Percentiles rank a stretch among this genome's conserved stretches.
Evolutionary conservation across 2,329 filamentous ascomycete species (phyloP).

Genomic region (Cladophialophora exuberans): DNA sequence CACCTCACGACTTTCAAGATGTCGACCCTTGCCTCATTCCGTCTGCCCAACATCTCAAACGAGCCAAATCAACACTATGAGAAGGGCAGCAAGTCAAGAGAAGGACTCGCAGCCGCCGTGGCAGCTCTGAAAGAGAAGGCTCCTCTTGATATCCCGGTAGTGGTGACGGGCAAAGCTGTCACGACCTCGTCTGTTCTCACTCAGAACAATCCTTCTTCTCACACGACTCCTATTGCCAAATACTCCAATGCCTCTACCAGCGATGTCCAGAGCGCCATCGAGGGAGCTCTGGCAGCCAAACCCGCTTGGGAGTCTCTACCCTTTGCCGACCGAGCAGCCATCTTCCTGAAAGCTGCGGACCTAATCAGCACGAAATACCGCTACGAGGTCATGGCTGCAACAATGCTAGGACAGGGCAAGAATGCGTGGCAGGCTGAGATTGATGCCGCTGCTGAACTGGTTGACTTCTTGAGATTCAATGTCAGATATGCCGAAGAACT

Average conservation of each 20-base stretch:
- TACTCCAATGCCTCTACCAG: conserved; percentile 80
- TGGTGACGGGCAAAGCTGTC: conserved; percentile 80
- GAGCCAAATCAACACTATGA: conserved; percentile 96
- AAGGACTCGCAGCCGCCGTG: conserved; percentile 74
- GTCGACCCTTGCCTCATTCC: conserved; percentile 78
- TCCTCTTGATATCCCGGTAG: conserved; percentile 77
- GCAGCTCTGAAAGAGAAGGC: conserved; percentile 68
- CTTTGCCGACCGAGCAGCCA: conserved; percentile 85
- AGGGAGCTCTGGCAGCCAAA: conserved; percentile 83
- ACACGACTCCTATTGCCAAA: conserved; percentile 74
- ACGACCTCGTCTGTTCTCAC: conserved; percentile 66
- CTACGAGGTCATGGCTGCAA: conserved; percentile 94
- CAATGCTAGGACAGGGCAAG: conserved; percentile 96
- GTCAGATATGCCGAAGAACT: conserved; percentile 92
- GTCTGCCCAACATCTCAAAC: conserved; percentile 82
- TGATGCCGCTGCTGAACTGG: conserved; percentile 87
- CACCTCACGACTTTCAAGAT: conserved; percentile 30
- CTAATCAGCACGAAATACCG: conserved; percentile 89
- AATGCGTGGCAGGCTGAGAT: conserved; percentile 99
- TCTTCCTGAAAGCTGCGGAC: conserved; percentile 96
- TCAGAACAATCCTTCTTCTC: conserved; percentile 83
- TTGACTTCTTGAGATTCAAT: conserved; percentile 92
- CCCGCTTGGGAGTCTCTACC: conserved; percentile 81
- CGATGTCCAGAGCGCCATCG: conserved; percentile 79
- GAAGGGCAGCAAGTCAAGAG: conserved; percentile 79